Base-by-base conservation (phyloP, 2,329 filamentous ascomycete species). In the Penicillium sp. region DNA sequence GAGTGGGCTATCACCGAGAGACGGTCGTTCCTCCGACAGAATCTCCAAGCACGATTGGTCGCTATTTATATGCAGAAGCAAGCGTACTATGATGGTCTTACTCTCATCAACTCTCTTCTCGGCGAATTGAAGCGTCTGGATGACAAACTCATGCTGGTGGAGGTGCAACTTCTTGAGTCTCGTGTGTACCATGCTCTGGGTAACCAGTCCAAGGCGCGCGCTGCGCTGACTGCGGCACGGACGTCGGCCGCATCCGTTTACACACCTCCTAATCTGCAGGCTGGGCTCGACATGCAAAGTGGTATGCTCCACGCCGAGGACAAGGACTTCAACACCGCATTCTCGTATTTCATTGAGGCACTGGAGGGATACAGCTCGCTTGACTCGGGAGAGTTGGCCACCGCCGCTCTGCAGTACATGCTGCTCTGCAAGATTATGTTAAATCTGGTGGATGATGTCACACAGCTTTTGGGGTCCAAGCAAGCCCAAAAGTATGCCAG, bases 351-450 rank as follows among this genome's bases (percentile, higher is more conserved):
- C 78, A 98, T 99, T 77, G 95, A 99, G 80, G 95, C 96, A 2
- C 87, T 99, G 62, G 95, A 99, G 74, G 95, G 95, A 59, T 99
- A 98, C 78, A 92, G 95, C 78, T 88, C 89, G 47, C 92, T 96
- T 75, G 95, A 99, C 66, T 92, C 96, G 73, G 81, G 88, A 39
- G 80, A 84, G 63, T 92, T 93, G 78, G 95, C 96, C n/a, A 96
- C 93, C n/a, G 91, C 93, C 13, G 92, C 95, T 11, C 83, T 99
- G 64, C 95, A 99, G 81, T 99, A 99, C 83, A 99, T 99, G 95
- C 86, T 99, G 54, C 88, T 99, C 35, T 98, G 95, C 87, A 99
- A 99, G 83, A 95, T 99, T 77, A 99, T 99, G 96, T 85, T 99
- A 67, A 99, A 99, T 79, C 84, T 96, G 42, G 92, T 88, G 65